Base-by-base conservation (phyloP, 176 grass and related monocot genomes). In the Oryza rufipogon region DNA sequence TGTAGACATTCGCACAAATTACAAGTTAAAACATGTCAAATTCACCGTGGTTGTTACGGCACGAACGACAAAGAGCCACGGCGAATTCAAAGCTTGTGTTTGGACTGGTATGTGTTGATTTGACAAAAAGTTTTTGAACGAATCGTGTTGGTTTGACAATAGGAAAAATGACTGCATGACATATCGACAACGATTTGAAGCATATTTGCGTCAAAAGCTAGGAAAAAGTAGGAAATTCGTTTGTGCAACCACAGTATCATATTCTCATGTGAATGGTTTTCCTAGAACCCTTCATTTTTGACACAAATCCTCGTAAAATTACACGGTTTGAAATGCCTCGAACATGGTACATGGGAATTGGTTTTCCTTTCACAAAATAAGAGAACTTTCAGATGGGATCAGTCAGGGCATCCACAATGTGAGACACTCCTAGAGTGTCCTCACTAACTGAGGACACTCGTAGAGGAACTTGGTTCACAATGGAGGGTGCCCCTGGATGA, bases 11-110 rank as follows among this genome's bases (percentile, higher is more conserved):
- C 1, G n/a, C 20, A 63, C 20, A 11, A 63, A 11, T 7, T 63
- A 23, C 58, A 63, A 23, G 58, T 23, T 10, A 42, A 60, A 80
- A 80, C 44, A 48, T 30, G 63, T 5, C 77, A 80, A 32, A 5
- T 14, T 48, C 77, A 68, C 64, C 26, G 42, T n/a, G 63, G 25
- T 68, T 5, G 25, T 5, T 80, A 68, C 77, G 64, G 64, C 67
- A 80, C 42, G 64, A 12, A 13, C 12, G 42, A 47, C 17, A 45
- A 45, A 17, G 22, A 30, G 19, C 48, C 38, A 47, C 4, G 1
- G 19, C 15, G 15, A 66, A 65, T 42, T 11, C 14, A 19, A 0
- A 33, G 5, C 9, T 63, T 63, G 19, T 63, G 58, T n/a, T 63
- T 63, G 58, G 58, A 63, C 19, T 58, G 16, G 54, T 14, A 56